Evolutionary conservation across 352 stramenopile genomes (phyloP).

Genomic region (Aphanomyces stellatus): DNA sequence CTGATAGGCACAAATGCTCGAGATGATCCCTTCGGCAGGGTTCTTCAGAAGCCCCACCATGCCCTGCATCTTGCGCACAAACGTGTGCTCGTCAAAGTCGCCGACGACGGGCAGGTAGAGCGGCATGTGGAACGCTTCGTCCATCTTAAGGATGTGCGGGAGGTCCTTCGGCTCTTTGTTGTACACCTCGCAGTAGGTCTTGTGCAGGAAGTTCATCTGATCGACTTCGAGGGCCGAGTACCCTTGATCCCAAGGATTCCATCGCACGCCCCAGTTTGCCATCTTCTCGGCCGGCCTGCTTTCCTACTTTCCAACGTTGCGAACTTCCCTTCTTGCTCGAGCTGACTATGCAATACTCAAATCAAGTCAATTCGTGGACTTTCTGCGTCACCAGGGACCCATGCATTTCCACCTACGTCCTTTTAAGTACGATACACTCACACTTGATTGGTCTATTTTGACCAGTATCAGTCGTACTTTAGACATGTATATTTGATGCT

Average conservation of each 20-base stretch:
- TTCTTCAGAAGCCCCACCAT: slow-evolving; percentile 69
- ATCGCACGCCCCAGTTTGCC: slow-evolving; percentile 73
- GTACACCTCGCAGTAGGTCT: slow-evolving; percentile 80
- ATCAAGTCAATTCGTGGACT: neutral
- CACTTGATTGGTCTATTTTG: too few relatives aligned
- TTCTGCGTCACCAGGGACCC: too few relatives aligned
- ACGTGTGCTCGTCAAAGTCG: slow-evolving; percentile 83
- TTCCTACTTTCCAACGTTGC: neutral
- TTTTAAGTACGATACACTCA: too few relatives aligned
- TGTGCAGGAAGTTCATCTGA: slow-evolving; percentile 80
- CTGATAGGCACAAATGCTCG: slow-evolving; percentile 78
- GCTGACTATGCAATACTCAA: neutral
- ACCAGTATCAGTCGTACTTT: too few relatives aligned
- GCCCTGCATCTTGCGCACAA: slow-evolving; percentile 84
- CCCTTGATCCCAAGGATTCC: slow-evolving; percentile 72
- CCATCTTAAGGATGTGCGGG: slow-evolving; percentile 74
- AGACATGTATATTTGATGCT: too few relatives aligned
- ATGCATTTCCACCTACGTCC: too few relatives aligned
- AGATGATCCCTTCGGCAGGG: slow-evolving; percentile 78
- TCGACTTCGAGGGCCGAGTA: slow-evolving; percentile 80
- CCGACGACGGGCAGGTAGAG: slow-evolving; percentile 60
- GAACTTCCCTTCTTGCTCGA: neutral
- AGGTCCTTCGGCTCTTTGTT: slow-evolving; percentile 75
- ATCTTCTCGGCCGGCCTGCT: slow-evolving; percentile 23
- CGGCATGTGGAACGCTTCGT: slow-evolving; percentile 66